phyloP scores from a whole-genome alignment of 2,329 filamentous ascomycete species.

The Ophiocordyceps australis region DNA sequence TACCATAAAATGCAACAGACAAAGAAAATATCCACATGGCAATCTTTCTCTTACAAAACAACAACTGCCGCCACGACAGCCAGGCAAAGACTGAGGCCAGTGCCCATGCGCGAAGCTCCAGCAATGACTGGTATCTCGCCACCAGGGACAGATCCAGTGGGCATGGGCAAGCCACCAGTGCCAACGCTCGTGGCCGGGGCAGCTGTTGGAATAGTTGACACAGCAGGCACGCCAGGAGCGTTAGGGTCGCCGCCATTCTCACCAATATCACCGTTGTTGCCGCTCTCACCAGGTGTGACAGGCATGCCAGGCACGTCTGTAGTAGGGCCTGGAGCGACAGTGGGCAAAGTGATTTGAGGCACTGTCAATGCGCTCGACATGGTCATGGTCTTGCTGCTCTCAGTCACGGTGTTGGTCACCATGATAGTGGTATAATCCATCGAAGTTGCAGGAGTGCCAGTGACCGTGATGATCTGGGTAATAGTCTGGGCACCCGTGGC shows the following conservation, averaged over 20 bases:
- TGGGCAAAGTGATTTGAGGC: slow-evolving; percentile 28
- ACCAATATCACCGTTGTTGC: neutral
- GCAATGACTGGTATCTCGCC: neutral
- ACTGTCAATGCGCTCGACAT: slow-evolving; percentile 33
- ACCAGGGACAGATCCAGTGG: slow-evolving; percentile 11
- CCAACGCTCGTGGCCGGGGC: slow-evolving; percentile 9
- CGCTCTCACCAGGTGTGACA: slow-evolving; percentile 1
- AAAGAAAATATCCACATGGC: too few relatives aligned
- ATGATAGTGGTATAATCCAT: slow-evolving; percentile 32
- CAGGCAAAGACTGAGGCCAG: neutral
- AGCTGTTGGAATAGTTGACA: slow-evolving; percentile 1
- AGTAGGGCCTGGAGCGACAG: slow-evolving; percentile 5
- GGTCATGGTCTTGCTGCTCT: slow-evolving; percentile 26
- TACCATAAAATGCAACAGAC: too few relatives aligned
- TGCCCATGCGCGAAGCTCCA: neutral
- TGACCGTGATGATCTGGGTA: slow-evolving; percentile 39
- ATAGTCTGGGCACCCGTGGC: slow-evolving; percentile 54
- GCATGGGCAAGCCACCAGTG: slow-evolving; percentile 14
- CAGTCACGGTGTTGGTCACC: slow-evolving; percentile 25
- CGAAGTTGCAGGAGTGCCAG: slow-evolving; percentile 30
- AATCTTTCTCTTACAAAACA: neutral
- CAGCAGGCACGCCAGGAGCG: slow-evolving; percentile 3
- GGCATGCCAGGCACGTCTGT: slow-evolving; percentile 5
- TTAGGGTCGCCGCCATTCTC: neutral
- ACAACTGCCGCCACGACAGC: neutral